Evolutionary conservation across 768 basidiomycete genomes (phyloP), one percentile per base, ranked within the genome.

Genomic region (Phaeolepiota aurea): DNA sequence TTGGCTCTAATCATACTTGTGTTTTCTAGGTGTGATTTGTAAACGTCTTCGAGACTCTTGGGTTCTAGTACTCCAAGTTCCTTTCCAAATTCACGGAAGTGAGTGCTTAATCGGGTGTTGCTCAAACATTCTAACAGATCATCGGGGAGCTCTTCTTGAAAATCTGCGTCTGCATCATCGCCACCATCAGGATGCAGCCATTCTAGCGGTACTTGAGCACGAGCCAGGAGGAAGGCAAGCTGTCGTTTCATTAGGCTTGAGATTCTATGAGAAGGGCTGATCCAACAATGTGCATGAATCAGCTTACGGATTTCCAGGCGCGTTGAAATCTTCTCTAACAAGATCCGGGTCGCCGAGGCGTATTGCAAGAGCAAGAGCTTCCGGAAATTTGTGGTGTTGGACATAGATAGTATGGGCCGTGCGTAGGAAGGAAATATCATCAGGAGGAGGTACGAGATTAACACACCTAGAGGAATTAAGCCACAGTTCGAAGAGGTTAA

Each of bases 1-100:
- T 28, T 7, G 25, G 25, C n/a, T 7, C 25, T n/a, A n/a, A n/a
- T n/a, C n/a, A 49, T 55, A 83, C 93, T 72, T 3, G 87, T 85
- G 49, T 85, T 87, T 56, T 98, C 96, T 10, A 97, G 68, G 65
- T 99, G 94, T 2, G 82, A 79, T 59, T 98, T 99, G 69, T 99
- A 99, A 15, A 98, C 89, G 58, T 98, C 96, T 55, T 98, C 96
- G 38, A 97, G 64, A 37, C 82, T 85, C 69, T 90, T 92, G 3
- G 96, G 74, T 19, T 97, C 94, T 3, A 69, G 64, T 2, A 94
- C 93, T 33, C 84, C 90, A 20, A 99, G 66, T 59, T 97, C 94
- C 57, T 90, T 93, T 13, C 93, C 94, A 52, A 96, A 98, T 9
- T 80, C 80, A 33, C 77, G 77, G 77, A 98, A 97, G 55, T 82